Evolutionary conservation across 371 early-diverging fungal genomes (phyloP).

Genomic region (Mycotypha africana): DNA sequence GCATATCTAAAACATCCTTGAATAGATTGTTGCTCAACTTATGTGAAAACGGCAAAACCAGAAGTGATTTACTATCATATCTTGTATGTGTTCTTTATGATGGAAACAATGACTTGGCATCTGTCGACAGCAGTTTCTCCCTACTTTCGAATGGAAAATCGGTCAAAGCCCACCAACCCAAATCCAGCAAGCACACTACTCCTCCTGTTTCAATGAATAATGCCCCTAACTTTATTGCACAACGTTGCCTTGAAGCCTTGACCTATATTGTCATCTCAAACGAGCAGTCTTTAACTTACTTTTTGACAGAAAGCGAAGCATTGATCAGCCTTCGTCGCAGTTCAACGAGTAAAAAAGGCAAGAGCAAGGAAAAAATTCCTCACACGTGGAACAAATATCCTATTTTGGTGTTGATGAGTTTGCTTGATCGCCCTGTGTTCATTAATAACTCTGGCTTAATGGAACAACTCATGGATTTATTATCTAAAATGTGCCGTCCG

Average conservation of each 20-base stretch:
- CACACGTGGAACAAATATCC: slow-evolving; percentile 69
- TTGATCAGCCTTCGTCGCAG: slow-evolving; percentile 43
- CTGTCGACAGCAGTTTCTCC: slow-evolving; percentile 75
- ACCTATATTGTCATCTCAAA: slow-evolving; percentile 67
- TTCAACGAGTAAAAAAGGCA: slow-evolving; percentile 54
- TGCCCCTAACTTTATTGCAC: slow-evolving; percentile 80
- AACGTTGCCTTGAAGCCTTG: slow-evolving; percentile 83
- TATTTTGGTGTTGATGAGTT: slow-evolving; percentile 74
- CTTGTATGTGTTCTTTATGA: slow-evolving; percentile 85
- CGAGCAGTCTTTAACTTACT: slow-evolving; percentile 61
- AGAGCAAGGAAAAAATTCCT: slow-evolving; percentile 56
- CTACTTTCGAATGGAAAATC: slow-evolving; percentile 54
- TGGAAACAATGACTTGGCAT: slow-evolving; percentile 71
- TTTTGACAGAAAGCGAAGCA: slow-evolving; percentile 70
- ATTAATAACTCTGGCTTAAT: slow-evolving; percentile 70
- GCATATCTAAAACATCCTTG: slow-evolving; percentile 63
- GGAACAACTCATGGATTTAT: slow-evolving; percentile 87
- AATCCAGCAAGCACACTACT: slow-evolving; percentile 2
- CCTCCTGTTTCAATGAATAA: slow-evolving; percentile 28
- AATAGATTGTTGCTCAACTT: slow-evolving; percentile 77
- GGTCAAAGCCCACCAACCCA: slow-evolving; percentile 10
- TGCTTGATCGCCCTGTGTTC: slow-evolving; percentile 81
- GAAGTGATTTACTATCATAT: slow-evolving; percentile 80
- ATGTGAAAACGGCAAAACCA: slow-evolving; percentile 85
- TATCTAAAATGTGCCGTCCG: slow-evolving; percentile 71